These are phyloP conservation scores for Neonectria hederae DNA, from an alignment of 2,329 filamentous ascomycete species.

Conservation along the genomic window DNA sequence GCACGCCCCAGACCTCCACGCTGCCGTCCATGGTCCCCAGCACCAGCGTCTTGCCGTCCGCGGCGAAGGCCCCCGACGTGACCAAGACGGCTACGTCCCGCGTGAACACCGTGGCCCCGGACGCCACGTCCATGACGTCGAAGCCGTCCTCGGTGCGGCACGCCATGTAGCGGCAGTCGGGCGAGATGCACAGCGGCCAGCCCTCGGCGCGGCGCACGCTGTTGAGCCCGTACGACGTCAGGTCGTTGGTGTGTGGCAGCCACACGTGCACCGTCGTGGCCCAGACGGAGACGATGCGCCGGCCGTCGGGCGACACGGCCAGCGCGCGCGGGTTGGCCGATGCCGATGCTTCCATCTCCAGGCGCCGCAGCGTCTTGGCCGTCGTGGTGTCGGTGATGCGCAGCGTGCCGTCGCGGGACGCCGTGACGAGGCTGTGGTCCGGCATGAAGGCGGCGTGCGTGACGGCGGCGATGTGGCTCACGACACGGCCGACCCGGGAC, in stretches of 20 bases:
- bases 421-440: slow-evolving; percentile 46
- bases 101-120: slow-evolving; percentile 46
- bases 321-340: slow-evolving; percentile 46
- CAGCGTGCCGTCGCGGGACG: slow-evolving; percentile 50
- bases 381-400: slow-evolving; percentile 48
- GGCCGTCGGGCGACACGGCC: slow-evolving; percentile 47
- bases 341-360: slow-evolving; percentile 45
- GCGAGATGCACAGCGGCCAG: slow-evolving; percentile 53
- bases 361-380: slow-evolving; percentile 48
- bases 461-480: slow-evolving; percentile 49
- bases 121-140: slow-evolving; percentile 51
- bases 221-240: slow-evolving; percentile 50
- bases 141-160: slow-evolving; percentile 54
- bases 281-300: slow-evolving; percentile 51
- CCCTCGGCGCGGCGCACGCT: slow-evolving; percentile 48
- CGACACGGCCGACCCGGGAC: slow-evolving; percentile 43
- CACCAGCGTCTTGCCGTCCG: slow-evolving; percentile 43
- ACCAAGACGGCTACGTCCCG: slow-evolving; percentile 40
- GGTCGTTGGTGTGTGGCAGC: slow-evolving; percentile 44
- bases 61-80: slow-evolving; percentile 49
- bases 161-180: slow-evolving; percentile 50
- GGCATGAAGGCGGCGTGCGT: slow-evolving; percentile 51
- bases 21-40: slow-evolving; percentile 49
- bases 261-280: slow-evolving; percentile 51
- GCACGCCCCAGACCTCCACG: slow-evolving; percentile 48